Conservation (phyloP, 2,329 filamentous ascomycete species). For the Alternaria gansuensis region DNA sequence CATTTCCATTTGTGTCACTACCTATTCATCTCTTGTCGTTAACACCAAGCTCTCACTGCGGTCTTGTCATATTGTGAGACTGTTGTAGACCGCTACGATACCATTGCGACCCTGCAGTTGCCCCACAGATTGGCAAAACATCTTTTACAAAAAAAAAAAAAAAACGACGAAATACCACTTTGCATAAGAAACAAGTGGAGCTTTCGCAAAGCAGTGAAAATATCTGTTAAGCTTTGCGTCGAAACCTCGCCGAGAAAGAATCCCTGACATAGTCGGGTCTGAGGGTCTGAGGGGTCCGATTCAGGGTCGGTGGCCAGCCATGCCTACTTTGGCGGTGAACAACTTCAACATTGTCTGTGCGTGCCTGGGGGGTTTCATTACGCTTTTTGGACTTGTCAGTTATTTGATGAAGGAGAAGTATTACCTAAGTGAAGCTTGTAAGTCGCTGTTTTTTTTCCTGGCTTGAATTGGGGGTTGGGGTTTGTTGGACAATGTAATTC, state of each 20-base stretch:
- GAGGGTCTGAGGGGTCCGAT: neutral
- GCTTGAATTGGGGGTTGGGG: neutral
- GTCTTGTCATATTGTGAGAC: neutral
- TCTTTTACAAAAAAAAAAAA: no score
- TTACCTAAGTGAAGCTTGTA: conserved; percentile 89
- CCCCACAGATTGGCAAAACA: neutral
- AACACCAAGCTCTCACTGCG: neutral
- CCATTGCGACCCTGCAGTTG: neutral
- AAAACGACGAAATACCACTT: neutral
- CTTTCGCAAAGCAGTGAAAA: conserved; percentile 1
- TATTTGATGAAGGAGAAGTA: conserved; percentile 89
- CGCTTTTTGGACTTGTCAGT: conserved; percentile 88
- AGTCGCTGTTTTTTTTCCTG: conserved; percentile 50
- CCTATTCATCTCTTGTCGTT: neutral
- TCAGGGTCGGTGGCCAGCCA: conserved; percentile 36
- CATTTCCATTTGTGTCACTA: conserved; percentile 2
- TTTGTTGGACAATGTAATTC: neutral
- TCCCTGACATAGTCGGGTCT: conserved; percentile 11
- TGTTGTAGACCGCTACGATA: conserved; percentile 5
- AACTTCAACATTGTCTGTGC: conserved; percentile 88
- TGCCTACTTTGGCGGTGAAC: conserved; percentile 70
- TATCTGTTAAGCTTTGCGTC: conserved; percentile 11
- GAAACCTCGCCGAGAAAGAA: conserved; percentile 22
- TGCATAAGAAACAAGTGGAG: neutral
- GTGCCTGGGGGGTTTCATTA: conserved; percentile 85